Conservation (phyloP, 345 rosid species). For the Bruguiera parviflora region DNA sequence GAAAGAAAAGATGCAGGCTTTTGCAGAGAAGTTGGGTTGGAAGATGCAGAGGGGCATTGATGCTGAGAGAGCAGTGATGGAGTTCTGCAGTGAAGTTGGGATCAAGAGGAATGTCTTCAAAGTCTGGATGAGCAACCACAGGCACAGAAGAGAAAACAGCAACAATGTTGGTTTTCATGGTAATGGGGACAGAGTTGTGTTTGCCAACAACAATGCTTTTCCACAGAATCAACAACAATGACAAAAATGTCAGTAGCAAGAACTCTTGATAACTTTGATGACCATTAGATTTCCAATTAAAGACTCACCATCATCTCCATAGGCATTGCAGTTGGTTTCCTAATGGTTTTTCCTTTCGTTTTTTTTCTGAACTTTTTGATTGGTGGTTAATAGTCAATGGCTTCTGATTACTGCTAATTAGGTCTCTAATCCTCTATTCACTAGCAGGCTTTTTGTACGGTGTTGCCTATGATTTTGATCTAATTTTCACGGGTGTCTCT, state of each 20-base stretch:
- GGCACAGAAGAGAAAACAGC: slow-evolving; percentile 41
- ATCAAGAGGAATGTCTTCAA: slow-evolving; percentile 65
- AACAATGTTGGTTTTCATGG: slow-evolving; percentile 3
- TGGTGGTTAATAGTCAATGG: slow-evolving; percentile 12
- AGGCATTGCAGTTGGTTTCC: no score
- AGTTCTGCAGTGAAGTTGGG: slow-evolving; percentile 58
- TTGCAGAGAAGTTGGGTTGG: slow-evolving; percentile 78
- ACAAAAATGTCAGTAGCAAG: background rate
- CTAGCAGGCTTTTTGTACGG: slow-evolving; percentile 46
- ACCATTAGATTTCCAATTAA: no score
- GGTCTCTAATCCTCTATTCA: no score
- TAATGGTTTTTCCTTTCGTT: background rate
- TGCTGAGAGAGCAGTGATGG: slow-evolving; percentile 44
- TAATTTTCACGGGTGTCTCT: slow-evolving; percentile 44
- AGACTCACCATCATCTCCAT: no score
- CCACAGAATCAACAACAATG: background rate
- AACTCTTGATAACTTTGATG: no score
- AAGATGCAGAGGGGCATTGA: slow-evolving; percentile 47
- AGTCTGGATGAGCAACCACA: slow-evolving; percentile 85
- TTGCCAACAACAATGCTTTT: background rate
- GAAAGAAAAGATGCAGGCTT: slow-evolving; percentile 58
- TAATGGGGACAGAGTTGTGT: background rate
- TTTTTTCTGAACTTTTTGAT: slow-evolving; percentile 1
- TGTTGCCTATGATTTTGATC: slow-evolving; percentile 89
- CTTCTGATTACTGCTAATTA: slow-evolving; percentile 9